Evolutionary conservation across 768 basidiomycete genomes (phyloP).

Genomic region (Mycena crocata): DNA sequence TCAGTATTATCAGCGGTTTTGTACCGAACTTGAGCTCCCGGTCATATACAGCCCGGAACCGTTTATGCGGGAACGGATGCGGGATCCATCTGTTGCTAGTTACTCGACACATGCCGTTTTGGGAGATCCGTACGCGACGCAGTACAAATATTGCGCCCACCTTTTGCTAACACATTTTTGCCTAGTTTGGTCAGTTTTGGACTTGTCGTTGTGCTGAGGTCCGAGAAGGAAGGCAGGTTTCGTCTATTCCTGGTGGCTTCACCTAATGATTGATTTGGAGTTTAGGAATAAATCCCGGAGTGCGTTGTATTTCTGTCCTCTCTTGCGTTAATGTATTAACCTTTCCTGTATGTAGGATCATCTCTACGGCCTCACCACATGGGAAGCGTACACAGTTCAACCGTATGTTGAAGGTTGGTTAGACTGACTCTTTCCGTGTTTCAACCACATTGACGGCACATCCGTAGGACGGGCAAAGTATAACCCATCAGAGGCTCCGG

Average conservation of each 20-base stretch:
- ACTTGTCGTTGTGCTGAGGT: conserved; percentile 48
- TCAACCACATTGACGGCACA: neutral
- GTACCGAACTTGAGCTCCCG: neutral
- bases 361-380: conserved; percentile 44
- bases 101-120: conserved; percentile 34
- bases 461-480: conserved; percentile 31
- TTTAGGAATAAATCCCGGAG: conserved; percentile 18
- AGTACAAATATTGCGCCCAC: neutral
- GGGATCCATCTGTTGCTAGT: conserved; percentile 31
- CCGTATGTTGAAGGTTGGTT: conserved; percentile 36
- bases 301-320: neutral
- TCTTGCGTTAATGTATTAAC: neutral
- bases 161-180: neutral
- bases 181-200: conserved; percentile 36
- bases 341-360: conserved; percentile 40
- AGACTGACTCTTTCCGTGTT: neutral
- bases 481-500: conserved; percentile 27
- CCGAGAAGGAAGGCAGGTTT: conserved; percentile 40
- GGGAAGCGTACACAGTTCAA: conserved; percentile 37
- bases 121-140: conserved; percentile 37
- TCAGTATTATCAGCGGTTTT: neutral
- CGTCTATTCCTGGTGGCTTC: neutral
- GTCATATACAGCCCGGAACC: conserved; percentile 35
- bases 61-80: conserved; percentile 45
- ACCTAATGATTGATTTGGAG: neutral